Evolutionary conservation across 768 basidiomycete genomes (phyloP).

Genomic region (Mrakia gelida): DNA sequence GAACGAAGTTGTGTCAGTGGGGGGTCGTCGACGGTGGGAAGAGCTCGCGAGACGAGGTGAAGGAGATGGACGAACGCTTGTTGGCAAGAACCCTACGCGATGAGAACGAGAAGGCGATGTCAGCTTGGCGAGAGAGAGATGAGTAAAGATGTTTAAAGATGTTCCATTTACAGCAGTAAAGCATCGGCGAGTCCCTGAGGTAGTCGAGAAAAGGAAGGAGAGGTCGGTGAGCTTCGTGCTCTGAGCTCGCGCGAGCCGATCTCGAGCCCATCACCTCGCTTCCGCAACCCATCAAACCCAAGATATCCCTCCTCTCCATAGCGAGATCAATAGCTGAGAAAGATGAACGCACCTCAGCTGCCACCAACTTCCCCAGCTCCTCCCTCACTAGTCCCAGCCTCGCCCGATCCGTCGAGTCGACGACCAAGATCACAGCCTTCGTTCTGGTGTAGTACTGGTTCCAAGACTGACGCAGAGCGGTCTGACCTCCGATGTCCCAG

Average conservation of each 20-base stretch:
- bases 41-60: background rate
- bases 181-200: background rate
- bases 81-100: conserved; percentile 6
- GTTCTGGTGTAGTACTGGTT: conserved; percentile 15
- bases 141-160: no score
- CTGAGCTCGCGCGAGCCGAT: no score
- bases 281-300: no score
- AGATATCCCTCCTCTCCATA: no score
- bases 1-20: background rate
- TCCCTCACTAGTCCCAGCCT: conserved; percentile 21
- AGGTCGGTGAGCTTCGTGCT: background rate
- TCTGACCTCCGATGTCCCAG: conserved; percentile 30
- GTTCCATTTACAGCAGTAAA: background rate
- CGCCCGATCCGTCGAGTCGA: conserved; percentile 32
- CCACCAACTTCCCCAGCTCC: conserved; percentile 25
- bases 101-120: background rate
- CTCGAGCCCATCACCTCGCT: no score
- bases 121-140: background rate
- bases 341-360: conserved; percentile 17
- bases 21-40: background rate
- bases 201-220: background rate
- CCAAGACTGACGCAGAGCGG: conserved; percentile 26
- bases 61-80: conserved; percentile 6
- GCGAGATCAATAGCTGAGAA: no score
- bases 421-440: conserved; percentile 23